Conservation (phyloP, 768 basidiomycete genomes). For the Sistotremastrum suecicum region DNA sequence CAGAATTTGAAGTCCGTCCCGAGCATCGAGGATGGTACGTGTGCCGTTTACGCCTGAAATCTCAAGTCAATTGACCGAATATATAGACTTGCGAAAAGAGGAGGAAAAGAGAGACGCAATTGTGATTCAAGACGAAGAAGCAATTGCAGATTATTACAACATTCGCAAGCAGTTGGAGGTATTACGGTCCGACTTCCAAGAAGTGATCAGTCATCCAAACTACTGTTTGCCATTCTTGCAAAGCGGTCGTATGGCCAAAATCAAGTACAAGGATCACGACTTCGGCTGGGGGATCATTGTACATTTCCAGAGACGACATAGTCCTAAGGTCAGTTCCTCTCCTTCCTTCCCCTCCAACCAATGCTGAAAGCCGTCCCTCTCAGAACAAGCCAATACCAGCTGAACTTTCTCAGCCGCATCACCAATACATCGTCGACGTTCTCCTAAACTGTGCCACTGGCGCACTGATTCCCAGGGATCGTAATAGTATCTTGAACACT, state of each 20-base stretch:
- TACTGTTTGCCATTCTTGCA: slow-evolving; percentile 94
- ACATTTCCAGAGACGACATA: slow-evolving; percentile 77
- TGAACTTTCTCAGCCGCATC: slow-evolving; percentile 67
- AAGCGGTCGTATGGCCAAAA: slow-evolving; percentile 80
- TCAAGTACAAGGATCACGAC: slow-evolving; percentile 75
- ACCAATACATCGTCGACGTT: slow-evolving; percentile 89
- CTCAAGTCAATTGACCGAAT: not conserved
- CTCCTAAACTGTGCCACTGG: slow-evolving; percentile 68
- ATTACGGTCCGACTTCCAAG: slow-evolving; percentile 75
- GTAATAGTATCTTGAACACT: slow-evolving; percentile 36
- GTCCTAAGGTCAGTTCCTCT: slow-evolving; percentile 48
- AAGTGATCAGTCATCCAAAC: slow-evolving; percentile 88
- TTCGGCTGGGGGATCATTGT: slow-evolving; percentile 96
- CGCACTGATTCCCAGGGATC: slow-evolving; percentile 44
- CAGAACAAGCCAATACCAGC: slow-evolving; percentile 55
- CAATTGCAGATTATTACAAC: slow-evolving; percentile 84
- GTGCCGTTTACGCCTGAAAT: not conserved
- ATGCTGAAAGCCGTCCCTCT: not conserved
- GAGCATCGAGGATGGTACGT: slow-evolving; percentile 63
- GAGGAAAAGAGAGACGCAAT: slow-evolving; percentile 52
- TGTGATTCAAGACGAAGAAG: slow-evolving; percentile 69
- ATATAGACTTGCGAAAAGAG: slow-evolving; percentile 56
- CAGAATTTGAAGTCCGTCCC: slow-evolving; percentile 92
- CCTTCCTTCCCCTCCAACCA: not conserved
- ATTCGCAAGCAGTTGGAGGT: slow-evolving; percentile 87